A percentile compares a stretch with the other conserved stretches of the same genome.
Conservation (phyloP, 2,329 filamentous ascomycete species). For the Tothia fuscella region DNA sequence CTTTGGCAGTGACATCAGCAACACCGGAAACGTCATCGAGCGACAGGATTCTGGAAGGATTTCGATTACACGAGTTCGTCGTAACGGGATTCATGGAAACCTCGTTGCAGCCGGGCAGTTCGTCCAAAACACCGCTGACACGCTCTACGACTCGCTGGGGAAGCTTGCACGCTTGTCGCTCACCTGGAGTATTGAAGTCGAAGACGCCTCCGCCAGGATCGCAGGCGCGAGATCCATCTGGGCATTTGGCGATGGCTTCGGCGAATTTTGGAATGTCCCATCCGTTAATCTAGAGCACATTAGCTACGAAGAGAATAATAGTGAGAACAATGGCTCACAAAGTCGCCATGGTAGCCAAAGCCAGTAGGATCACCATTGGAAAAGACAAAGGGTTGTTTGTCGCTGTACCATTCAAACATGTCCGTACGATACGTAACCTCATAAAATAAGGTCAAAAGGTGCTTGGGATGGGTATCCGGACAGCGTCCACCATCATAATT, state of each 20-base stretch:
- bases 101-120: conserved; percentile 45
- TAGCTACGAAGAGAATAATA: no score
- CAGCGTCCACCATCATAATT: conserved; percentile 32
- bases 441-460: conserved; percentile 29
- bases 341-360: conserved; percentile 59
- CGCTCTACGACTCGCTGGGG: conserved; percentile 32
- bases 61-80: conserved; percentile 26
- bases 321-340: no score
- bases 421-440: conserved; percentile 25
- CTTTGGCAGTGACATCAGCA: conserved; percentile 27
- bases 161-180: conserved; percentile 41
- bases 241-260: conserved; percentile 55
- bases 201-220: conserved; percentile 28
- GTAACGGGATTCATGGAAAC: conserved; percentile 31
- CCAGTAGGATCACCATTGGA: conserved; percentile 61
- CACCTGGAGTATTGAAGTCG: conserved; percentile 18
- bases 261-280: conserved; percentile 57
- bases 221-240: conserved; percentile 39
- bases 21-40: conserved; percentile 14
- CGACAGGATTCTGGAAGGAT: neutral
- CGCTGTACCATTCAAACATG: conserved; percentile 17
- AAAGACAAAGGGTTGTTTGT: conserved; percentile 50
- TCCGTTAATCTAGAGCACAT: no score
- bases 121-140: conserved; percentile 32
- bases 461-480: conserved; percentile 25